A percentile compares a stretch with the other conserved stretches of the same genome.
Evolutionary conservation across 257 asterid species (phyloP).

Genomic region (Solanum corneliomulleri): DNA sequence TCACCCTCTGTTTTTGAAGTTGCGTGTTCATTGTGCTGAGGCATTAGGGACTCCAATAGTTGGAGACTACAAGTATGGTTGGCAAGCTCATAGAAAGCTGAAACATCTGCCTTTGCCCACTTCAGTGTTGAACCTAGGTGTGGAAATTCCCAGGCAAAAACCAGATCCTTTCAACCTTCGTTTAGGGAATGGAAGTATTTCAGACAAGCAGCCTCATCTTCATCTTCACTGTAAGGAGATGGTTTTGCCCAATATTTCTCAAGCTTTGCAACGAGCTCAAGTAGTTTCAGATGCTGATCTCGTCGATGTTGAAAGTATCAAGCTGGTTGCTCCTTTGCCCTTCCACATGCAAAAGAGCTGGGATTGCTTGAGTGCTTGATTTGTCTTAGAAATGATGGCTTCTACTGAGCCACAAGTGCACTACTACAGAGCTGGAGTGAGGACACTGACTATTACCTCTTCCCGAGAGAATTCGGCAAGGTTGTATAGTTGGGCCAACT

Average conservation of each 20-base stretch:
- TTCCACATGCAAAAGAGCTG: conserved; percentile 81
- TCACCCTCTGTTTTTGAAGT: conserved; percentile 21
- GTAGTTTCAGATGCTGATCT: conserved; percentile 17
- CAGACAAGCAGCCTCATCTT: conserved; percentile 52
- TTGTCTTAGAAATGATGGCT: not conserved
- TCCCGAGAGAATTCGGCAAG: not conserved
- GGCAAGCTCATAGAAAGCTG: conserved; percentile 76
- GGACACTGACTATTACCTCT: not conserved
- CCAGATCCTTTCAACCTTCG: conserved; percentile 23
- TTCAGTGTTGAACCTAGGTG: conserved; percentile 3
- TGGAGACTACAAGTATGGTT: conserved; percentile 90
- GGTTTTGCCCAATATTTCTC: conserved; percentile 58
- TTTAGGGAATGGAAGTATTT: conserved; percentile 51
- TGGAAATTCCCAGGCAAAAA: conserved; percentile 5
- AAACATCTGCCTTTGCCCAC: conserved; percentile 18
- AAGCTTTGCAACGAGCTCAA: conserved; percentile 25
- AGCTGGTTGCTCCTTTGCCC: conserved; percentile 57
- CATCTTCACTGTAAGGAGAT: conserved; percentile 91
- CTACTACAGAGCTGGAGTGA: not conserved
- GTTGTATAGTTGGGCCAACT: not conserved
- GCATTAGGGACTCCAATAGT: conserved; percentile 96
- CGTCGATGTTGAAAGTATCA: conserved; percentile 22
- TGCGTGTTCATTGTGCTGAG: conserved; percentile 94
- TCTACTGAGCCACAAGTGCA: not conserved
- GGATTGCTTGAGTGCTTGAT: conserved; percentile 33